These are phyloP conservation scores for Podila minutissima DNA, from an alignment of 192 early-diverging fungal genomes.

Conservation along the genomic window DNA sequence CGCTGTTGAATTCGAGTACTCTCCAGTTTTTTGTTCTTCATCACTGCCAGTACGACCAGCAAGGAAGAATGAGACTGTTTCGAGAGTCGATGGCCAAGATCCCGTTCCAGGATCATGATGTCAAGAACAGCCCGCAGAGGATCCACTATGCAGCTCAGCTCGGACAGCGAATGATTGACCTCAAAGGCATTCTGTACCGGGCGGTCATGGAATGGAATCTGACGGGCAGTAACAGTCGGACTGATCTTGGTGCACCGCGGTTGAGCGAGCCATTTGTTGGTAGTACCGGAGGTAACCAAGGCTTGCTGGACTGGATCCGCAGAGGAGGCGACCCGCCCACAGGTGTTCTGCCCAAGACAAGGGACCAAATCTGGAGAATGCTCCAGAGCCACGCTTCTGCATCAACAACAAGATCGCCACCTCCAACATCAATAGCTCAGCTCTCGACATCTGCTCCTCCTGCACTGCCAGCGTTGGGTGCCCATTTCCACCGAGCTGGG, in stretches of 20 bases:
- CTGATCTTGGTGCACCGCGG: not conserved
- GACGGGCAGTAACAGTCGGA: not conserved
- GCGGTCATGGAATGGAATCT: slow-evolving; percentile 18
- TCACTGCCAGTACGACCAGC: slow-evolving; percentile 65
- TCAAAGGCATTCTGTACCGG: slow-evolving; percentile 23
- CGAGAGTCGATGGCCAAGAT: slow-evolving; percentile 69
- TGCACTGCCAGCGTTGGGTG: slow-evolving; percentile 3
- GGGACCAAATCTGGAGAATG: slow-evolving; percentile 32
- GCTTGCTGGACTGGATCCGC: slow-evolving; percentile 39
- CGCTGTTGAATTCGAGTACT: slow-evolving; percentile 60
- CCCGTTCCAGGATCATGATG: slow-evolving; percentile 51
- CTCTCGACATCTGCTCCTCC: slow-evolving; percentile 2
- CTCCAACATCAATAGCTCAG: not conserved
- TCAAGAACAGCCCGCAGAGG: slow-evolving; percentile 14
- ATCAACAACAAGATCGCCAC: not conserved
- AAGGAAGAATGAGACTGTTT: slow-evolving; percentile 65
- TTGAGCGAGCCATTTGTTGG: not conserved
- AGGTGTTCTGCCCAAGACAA: slow-evolving; percentile 11
- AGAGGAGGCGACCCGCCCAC: slow-evolving; percentile 31
- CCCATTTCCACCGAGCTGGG: not conserved
- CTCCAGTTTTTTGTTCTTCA: slow-evolving; percentile 58
- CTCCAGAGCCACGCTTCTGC: not conserved
- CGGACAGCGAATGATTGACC: slow-evolving; percentile 23
- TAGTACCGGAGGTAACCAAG: slow-evolving; percentile 13
- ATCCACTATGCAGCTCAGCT: slow-evolving; percentile 17